Base-by-base conservation (phyloP, 306 rosid genomes). In the Dryas octopetala region DNA sequence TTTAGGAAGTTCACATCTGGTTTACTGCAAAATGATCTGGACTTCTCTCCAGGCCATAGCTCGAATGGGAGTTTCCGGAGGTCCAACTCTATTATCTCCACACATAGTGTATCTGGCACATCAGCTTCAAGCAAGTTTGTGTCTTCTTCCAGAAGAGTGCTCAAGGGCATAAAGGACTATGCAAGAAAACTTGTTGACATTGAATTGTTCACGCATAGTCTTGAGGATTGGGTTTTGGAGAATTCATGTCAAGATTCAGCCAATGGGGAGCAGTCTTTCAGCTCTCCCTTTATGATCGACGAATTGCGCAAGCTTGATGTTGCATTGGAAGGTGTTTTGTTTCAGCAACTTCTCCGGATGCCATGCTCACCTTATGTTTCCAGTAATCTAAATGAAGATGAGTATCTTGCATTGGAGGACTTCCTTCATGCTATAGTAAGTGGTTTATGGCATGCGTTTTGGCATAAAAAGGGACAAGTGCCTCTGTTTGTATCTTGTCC, bases 391-490 rank as follows among this genome's bases (percentile, higher is more conserved):
- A 76, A 72, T 49, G 98, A 93, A 86, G 96, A 89, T 47, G 88
- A 88, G 58, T 91, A 84, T 74, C 88, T 93, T 51, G 98, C 98
- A 28, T 76, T 82, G 50, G 98, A 93, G 75, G 98, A 91, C 84
- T 89, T 91, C 81, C 90, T 91, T 80, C 93, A 91, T 68, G 87
- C 96, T 44, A 64, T 89, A 23, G 82, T 86, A 79, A 88, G 79
- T 70, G 93, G 98, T 58, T 82, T 93, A 16, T 93, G 98, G 98
- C 97, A 95, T 23, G 88, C 97, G 9, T 93, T 91, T 79, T 93
- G 98, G 98, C 97, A 87, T 82, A 93, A 84, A 84, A 88, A 87
- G 16, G 93, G 96, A 54, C 90, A 90, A 1, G 74, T 88, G 3
- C 98, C 97, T 7, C 81, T 89, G 68, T 88, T 89, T 68, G 87